phyloP scores from a whole-genome alignment of 2,329 filamentous ascomycete genomes.

The Epichloe sibirici region DNA sequence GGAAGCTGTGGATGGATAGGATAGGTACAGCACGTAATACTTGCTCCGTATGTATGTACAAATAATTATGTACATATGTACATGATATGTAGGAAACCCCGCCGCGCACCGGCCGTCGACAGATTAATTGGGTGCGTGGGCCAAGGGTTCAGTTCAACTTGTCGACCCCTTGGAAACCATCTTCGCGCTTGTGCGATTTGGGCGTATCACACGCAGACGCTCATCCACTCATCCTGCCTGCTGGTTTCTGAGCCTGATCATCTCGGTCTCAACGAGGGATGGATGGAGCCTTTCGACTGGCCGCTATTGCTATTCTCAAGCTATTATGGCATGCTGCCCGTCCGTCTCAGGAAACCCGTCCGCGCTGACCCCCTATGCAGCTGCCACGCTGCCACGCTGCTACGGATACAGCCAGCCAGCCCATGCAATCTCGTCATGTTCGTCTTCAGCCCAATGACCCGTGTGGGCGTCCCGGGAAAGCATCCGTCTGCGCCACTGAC shows the following conservation, averaged over 20 bases:
- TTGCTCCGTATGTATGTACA: too few species aligned
- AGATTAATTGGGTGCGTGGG: too few species aligned
- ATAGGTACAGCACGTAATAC: too few species aligned
- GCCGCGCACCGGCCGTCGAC: too few species aligned
- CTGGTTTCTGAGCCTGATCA: neutral
- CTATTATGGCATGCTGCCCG: neutral
- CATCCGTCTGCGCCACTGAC: slow-evolving; percentile 1
- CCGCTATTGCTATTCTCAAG: neutral
- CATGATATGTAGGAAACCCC: neutral
- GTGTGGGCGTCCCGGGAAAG: neutral
- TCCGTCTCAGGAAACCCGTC: neutral
- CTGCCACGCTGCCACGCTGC: too few species aligned
- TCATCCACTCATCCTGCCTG: slow-evolving; percentile 2
- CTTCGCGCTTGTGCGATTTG: slow-evolving; percentile 8
- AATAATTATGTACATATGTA: too few species aligned
- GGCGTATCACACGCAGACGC: slow-evolving; percentile 6
- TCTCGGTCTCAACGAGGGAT: neutral
- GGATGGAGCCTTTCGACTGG: neutral
- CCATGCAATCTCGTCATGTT: neutral
- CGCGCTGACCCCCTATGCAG: neutral
- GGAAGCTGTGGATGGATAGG: neutral
- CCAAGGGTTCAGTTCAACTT: too few species aligned
- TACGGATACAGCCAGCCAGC: neutral
- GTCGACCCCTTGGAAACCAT: slow-evolving; percentile 5
- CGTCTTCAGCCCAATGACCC: neutral